Conservation (phyloP, 2,329 filamentous ascomycete species). For the Xylaria sp. region DNA sequence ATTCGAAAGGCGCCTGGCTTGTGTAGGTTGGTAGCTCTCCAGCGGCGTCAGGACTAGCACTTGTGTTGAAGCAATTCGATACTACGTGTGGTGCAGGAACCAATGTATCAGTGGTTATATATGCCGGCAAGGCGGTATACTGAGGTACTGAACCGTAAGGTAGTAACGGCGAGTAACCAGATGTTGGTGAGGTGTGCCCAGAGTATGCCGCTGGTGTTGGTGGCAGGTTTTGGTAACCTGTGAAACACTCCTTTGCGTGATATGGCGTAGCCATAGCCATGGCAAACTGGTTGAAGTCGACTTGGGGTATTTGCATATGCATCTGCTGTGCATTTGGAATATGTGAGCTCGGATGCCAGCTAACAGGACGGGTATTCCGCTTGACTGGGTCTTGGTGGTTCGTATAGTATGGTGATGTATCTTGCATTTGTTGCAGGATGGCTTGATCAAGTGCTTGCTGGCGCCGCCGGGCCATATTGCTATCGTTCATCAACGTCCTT, state of each 20-base stretch:
- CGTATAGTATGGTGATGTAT: slow-evolving; percentile 43
- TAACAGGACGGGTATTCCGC: slow-evolving; percentile 69
- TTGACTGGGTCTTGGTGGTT: slow-evolving; percentile 50
- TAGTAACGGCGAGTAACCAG: slow-evolving; percentile 65
- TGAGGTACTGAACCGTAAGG: slow-evolving; percentile 54
- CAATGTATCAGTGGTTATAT: slow-evolving; percentile 56
- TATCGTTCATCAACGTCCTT: slow-evolving; percentile 67
- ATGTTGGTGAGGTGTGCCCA: slow-evolving; percentile 66
- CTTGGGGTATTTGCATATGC: slow-evolving; percentile 53
- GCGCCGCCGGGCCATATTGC: slow-evolving; percentile 58
- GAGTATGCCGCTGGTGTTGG: slow-evolving; percentile 67
- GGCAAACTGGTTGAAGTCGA: slow-evolving; percentile 53
- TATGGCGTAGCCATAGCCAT: slow-evolving; percentile 55
- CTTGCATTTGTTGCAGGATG: slow-evolving; percentile 54
- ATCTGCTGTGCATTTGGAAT: slow-evolving; percentile 53
- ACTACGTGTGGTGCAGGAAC: slow-evolving; percentile 49
- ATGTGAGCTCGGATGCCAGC: slow-evolving; percentile 78
- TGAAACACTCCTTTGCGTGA: slow-evolving; percentile 56
- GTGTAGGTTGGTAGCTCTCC: slow-evolving; percentile 51
- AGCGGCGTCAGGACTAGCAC: slow-evolving; percentile 43
- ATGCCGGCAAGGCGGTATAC: slow-evolving; percentile 52
- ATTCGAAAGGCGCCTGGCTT: slow-evolving; percentile 50
- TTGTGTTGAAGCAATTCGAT: slow-evolving; percentile 46
- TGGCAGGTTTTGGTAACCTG: slow-evolving; percentile 58
- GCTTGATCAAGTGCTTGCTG: slow-evolving; percentile 61